Conservation (phyloP, 2,329 filamentous ascomycete species). For the Thyridium curvatum region DNA sequence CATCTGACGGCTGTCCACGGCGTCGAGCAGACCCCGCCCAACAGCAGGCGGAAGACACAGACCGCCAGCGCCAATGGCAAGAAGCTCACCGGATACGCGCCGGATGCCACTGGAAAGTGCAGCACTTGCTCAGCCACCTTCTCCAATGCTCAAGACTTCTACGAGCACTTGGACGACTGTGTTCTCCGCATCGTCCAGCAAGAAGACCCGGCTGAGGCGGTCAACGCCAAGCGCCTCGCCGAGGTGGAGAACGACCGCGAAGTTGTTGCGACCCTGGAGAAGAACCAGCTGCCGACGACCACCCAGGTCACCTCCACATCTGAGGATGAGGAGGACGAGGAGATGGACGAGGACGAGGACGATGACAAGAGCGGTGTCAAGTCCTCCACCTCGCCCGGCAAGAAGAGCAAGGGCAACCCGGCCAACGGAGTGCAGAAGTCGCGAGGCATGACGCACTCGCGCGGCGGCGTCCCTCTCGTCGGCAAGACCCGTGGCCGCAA, state of each 20-base stretch:
- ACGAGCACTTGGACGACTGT: constrained; percentile 86
- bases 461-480: constrained; percentile 58
- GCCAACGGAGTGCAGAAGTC: constrained; percentile 57
- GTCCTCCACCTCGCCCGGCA: constrained; percentile 35
- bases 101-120: constrained; percentile 86
- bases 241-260: constrained; percentile 59
- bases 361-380: constrained; percentile 35
- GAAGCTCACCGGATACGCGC: constrained; percentile 64
- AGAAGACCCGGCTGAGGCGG: constrained; percentile 62
- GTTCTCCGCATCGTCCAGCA: constrained; percentile 66
- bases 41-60: constrained; percentile 69
- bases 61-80: constrained; percentile 33
- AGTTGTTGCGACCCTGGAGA: constrained; percentile 56
- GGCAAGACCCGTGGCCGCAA: constrained; percentile 66
- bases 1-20: constrained; percentile 86
- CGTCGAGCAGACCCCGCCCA: constrained; percentile 88
- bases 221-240: constrained; percentile 61
- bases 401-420: constrained; percentile 51
- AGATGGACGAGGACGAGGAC: constrained; percentile 51
- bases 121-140: constrained; percentile 91
- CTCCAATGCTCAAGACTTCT: constrained; percentile 92
- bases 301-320: constrained; percentile 20
- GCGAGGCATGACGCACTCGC: constrained; percentile 70
- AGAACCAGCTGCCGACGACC: constrained; percentile 53
- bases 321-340: constrained; percentile 37